A percentile compares a stretch with the other conserved stretches of the same genome.
These are phyloP conservation scores for Cicer yamashitae DNA, from an alignment of 306 rosid species.

Conservation along the genomic window DNA sequence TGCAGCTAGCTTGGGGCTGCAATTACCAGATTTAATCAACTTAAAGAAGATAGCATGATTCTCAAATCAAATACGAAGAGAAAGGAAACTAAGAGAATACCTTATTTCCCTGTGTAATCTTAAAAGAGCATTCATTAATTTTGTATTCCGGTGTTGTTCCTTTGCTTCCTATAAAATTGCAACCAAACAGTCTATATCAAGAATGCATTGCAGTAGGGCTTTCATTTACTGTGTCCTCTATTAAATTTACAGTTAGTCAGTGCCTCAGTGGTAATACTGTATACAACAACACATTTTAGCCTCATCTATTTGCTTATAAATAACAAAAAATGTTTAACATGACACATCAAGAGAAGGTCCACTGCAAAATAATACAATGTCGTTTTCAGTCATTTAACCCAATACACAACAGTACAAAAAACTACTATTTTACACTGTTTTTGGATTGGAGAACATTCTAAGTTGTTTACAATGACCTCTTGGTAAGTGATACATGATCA, in stretches of 20 bases:
- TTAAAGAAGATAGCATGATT: slow-evolving; percentile 37
- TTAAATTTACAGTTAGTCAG: not conserved
- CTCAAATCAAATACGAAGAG: slow-evolving; percentile 29
- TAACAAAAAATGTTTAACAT: not conserved
- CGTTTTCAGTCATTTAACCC: not conserved
- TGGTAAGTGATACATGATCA: slow-evolving; percentile 4
- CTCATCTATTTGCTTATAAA: slow-evolving; percentile 22
- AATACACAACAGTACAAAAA: not conserved
- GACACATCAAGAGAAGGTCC: slow-evolving; percentile 22
- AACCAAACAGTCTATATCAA: slow-evolving; percentile 47
- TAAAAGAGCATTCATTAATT: slow-evolving; percentile 87
- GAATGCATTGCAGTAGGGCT: slow-evolving; percentile 20
- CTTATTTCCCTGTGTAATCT: slow-evolving; percentile 94
- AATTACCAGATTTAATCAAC: slow-evolving; percentile 48
- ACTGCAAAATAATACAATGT: slow-evolving; percentile 26
- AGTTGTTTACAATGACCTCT: not conserved
- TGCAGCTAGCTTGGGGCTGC: slow-evolving; percentile 96
- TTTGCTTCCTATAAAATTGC: slow-evolving; percentile 72
- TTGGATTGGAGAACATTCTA: slow-evolving; percentile 20
- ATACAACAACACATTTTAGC: slow-evolving; percentile 2
- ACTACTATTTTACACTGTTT: not conserved
- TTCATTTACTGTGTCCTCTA: not conserved
- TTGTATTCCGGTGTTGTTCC: slow-evolving; percentile 94
- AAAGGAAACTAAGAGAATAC: slow-evolving; percentile 52
- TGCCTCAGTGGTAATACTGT: not conserved